Evolutionary conservation across 495 filamentous ascomycete genomes (phyloP), one percentile per base, ranked within the genome.

Genomic region (Talaromyces adpressus): DNA sequence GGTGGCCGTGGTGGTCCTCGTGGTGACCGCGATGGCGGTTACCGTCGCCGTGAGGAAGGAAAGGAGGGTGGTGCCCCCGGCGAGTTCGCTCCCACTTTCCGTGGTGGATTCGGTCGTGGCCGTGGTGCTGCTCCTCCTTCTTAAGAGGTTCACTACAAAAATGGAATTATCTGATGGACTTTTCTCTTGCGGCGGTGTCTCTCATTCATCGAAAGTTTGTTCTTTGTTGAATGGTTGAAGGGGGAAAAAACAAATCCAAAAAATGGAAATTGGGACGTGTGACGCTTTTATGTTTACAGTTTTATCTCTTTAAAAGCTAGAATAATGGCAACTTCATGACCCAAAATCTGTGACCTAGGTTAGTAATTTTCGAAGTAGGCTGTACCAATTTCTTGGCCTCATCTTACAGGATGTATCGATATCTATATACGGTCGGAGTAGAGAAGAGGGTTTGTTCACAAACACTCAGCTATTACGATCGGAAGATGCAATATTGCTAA

Each of bases 61-160:
- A 97, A 96, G 86, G 95, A 98, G 85, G 92, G 93, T 73, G 93
- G 89, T 84, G 89, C 91, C 71, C 91, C 94, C 70, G 90, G 91
- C 77, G 92, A 92, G 77, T 98, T 97, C 81, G 89, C 89, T 81
- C 94, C 94, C 71, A 85, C 87, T 77, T 98, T 98, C 89, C 91
- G 91, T 86, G 90, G 91, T 82, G 91, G 91, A 69, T 91, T 92
- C 77, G 91, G 92, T 74, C 91, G 92, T 89, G 93, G 92, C 76
- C 88, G 91, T 83, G 85, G 84, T 76, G 85, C 81, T 72, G 80
- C 90, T 79, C 85, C 90, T 79, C 81, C 90, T 70, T 88, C 62
- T 63, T 63, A 58, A 58, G 29, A 27, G 18, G 51, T 29, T 57
- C 25, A 11, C 18, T 18, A 29, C 32, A 32, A 14, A 11, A 23